Evolutionary conservation across 2,329 filamentous ascomycete species (phyloP), one percentile per base, ranked within the genome.

Genomic region (Aspergillus hortae): DNA sequence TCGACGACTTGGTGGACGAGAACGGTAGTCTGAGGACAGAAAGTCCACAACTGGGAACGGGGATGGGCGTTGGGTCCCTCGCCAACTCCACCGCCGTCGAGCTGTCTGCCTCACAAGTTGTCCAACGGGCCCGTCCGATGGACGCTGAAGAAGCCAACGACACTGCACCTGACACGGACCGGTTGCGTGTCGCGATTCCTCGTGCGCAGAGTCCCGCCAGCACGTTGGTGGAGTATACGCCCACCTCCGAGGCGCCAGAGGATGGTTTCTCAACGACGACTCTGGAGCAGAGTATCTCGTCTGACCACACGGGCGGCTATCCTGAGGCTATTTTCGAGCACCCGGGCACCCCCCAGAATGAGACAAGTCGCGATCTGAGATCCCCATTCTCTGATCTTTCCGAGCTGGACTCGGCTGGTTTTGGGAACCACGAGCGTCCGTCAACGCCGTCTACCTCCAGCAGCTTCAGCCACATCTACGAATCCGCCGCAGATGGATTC

Each of bases 1-100:
- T 79, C 55, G 75, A 78, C 57, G 60, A 67, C 14, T 60, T 78
- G 12, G 76, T 79, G 33, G 74, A 77, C 53, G 57, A 68, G 21
- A 64, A 74, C 46, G 75, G 75, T 4, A 61, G 64, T 30, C 64
- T 61, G 59, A 17, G 46, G 55, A 4, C 44, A 23, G 57, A 55
- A 6, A 44, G 30, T 38, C 7, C 46, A 11, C 56, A 58, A 12
- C 44, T 52, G 19, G 30, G 32, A 15, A 42, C 55, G 11, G 52
- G 55, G 9, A 44, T 52, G 21, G 30, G 33, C 15, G 41, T 55
- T 12, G 52, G 55, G 10, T 44, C 56, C 10, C 47, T 58, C 23
- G 72, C 68, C 7, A 67, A 56, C 44, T 71, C 74, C 14, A 72
- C 73, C 1, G 73, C 66, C 3, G 60, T 75, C 12, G 70, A 76